Conservation (phyloP, 441 rosid genomes). For the Pelargonium cotyledonis region DNA sequence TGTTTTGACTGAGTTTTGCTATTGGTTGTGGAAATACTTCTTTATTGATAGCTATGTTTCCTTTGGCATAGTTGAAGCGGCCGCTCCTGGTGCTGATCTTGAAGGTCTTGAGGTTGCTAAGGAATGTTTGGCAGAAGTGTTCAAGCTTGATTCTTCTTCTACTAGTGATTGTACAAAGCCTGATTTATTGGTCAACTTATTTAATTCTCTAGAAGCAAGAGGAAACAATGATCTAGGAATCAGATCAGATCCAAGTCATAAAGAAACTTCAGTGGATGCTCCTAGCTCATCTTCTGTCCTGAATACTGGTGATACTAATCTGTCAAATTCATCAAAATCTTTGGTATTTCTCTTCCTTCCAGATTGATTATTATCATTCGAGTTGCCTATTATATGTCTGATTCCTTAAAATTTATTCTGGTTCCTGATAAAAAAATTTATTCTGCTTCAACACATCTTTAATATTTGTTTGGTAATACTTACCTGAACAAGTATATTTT, state of each 20-base stretch:
- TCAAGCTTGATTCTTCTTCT: conserved; percentile 37
- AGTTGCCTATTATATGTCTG: not conserved
- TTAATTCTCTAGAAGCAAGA: conserved; percentile 37
- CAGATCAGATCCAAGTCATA: conserved; percentile 15
- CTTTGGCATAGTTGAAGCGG: conserved; percentile 48
- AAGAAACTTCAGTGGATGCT: conserved; percentile 24
- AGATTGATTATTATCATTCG: not conserved
- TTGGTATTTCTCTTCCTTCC: conserved; percentile 10
- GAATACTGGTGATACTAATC: conserved; percentile 18
- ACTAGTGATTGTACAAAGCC: conserved; percentile 25
- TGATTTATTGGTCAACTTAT: conserved; percentile 46
- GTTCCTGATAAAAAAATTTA: not conserved
- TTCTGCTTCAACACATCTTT: too few relatives aligned
- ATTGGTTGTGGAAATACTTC: not conserved
- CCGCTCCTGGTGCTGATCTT: conserved; percentile 48
- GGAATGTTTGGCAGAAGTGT: conserved; percentile 64
- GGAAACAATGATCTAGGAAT: conserved; percentile 12
- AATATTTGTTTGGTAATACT: too few relatives aligned
- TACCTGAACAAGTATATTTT: too few relatives aligned
- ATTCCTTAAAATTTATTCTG: not conserved
- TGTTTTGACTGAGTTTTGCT: conserved; percentile 3
- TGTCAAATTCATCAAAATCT: conserved; percentile 21
- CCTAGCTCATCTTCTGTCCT: conserved; percentile 32
- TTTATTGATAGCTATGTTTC: conserved; percentile 9
- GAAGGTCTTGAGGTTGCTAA: conserved; percentile 81